Conservation (phyloP, 2,329 filamentous ascomycete genomes). For the Sphaerulina musiva region DNA sequence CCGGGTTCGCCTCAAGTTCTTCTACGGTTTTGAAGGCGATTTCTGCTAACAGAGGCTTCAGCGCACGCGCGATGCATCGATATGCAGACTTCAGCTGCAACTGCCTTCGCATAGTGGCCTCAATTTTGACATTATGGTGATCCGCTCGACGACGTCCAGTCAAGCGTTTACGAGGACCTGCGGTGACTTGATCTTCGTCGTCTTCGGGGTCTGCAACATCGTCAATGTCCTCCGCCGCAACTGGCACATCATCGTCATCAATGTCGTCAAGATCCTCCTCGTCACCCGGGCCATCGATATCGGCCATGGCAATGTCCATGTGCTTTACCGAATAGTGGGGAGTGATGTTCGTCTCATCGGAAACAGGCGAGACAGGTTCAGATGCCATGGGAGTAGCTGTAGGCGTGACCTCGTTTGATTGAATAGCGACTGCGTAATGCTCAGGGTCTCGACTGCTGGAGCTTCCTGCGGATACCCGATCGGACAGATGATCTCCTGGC, state of each 20-base stretch:
- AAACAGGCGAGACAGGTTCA: constrained; percentile 20
- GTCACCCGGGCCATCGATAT: constrained; percentile 10
- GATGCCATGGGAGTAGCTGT: constrained; percentile 18
- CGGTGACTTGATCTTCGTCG: constrained; percentile 17
- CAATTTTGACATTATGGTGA: constrained; percentile 42
- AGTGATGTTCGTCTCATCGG: constrained; percentile 18
- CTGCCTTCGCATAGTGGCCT: constrained; percentile 50
- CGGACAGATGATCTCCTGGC: constrained; percentile 13
- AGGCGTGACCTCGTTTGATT: constrained; percentile 23
- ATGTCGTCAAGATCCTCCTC: constrained; percentile 16
- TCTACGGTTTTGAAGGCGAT: constrained; percentile 56
- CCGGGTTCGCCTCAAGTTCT: constrained; percentile 50
- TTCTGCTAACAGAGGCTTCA: constrained; percentile 61
- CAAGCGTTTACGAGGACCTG: constrained; percentile 18
- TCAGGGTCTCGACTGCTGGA: constrained; percentile 19
- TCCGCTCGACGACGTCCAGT: constrained; percentile 42
- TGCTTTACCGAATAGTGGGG: constrained; percentile 12
- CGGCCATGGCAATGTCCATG: constrained; percentile 13
- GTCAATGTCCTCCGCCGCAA: constrained; percentile 21
- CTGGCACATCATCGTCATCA: constrained; percentile 16
- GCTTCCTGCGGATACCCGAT: constrained; percentile 15
- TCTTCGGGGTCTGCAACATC: constrained; percentile 26
- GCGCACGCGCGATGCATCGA: constrained; percentile 54
- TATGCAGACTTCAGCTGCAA: constrained; percentile 61
- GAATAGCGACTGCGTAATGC: constrained; percentile 13